Evolutionary conservation across 345 rosid genomes (phyloP).

Genomic region (Hypericum androsaemum): DNA sequence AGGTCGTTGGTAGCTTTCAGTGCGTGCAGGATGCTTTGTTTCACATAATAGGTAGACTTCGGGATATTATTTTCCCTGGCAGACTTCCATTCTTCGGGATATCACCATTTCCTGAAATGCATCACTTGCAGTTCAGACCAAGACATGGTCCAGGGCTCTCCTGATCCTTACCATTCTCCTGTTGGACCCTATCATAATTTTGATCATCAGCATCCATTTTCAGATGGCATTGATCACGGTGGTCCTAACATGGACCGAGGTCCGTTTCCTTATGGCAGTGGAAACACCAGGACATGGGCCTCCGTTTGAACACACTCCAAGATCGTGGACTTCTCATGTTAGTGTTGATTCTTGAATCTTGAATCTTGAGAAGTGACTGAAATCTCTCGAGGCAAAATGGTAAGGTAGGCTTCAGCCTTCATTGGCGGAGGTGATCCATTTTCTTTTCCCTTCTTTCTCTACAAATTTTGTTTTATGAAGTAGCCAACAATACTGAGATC

Average conservation of each 20-base stretch:
- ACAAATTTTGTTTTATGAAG: not conserved
- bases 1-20: slow-evolving; percentile 60
- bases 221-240: slow-evolving; percentile 32
- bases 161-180: too few species aligned
- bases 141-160: slow-evolving; percentile 44
- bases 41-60: slow-evolving; percentile 60
- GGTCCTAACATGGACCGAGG: slow-evolving; percentile 28
- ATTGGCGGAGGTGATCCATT: too few species aligned
- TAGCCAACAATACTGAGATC: not conserved
- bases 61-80: slow-evolving; percentile 55
- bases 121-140: slow-evolving; percentile 58
- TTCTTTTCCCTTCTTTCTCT: not conserved
- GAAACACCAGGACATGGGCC: slow-evolving; percentile 58
- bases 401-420: too few species aligned
- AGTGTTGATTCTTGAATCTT: slow-evolving; percentile 12
- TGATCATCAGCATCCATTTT: slow-evolving; percentile 39
- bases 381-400: too few species aligned
- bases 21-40: slow-evolving; percentile 71
- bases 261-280: slow-evolving; percentile 35
- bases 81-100: slow-evolving; percentile 33
- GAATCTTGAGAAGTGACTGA: too few species aligned
- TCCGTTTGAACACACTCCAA: slow-evolving; percentile 61
- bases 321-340: slow-evolving; percentile 72
- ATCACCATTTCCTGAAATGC: slow-evolving; percentile 62
- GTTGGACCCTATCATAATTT: slow-evolving; percentile 30